Conservation (phyloP, 1,139 yeast genomes). For the Kodamaea anthophila region DNA sequence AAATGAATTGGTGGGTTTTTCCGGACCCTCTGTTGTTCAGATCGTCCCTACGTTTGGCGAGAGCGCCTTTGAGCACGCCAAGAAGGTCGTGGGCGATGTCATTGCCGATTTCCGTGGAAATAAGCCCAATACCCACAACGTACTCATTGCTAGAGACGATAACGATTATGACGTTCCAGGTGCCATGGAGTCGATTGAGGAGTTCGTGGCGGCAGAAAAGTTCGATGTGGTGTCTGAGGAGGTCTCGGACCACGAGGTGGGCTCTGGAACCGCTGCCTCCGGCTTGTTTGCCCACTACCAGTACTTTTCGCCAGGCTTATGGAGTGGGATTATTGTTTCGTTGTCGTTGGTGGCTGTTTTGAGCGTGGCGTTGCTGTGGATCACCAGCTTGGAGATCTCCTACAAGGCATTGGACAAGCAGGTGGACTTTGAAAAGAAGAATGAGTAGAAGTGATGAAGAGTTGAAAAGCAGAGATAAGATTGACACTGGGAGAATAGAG, state of each 20-base stretch:
- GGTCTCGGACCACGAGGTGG: no score
- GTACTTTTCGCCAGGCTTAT: constrained; percentile 52
- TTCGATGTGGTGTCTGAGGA: no score
- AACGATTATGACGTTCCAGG: no score
- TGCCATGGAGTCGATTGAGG: no score
- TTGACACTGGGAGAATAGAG: no score
- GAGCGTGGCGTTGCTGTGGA: constrained; percentile 54
- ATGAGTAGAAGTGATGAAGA: constrained; percentile 24
- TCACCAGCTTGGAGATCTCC: constrained; percentile 56
- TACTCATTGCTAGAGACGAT: constrained; percentile 16
- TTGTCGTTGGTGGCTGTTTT: constrained; percentile 47
- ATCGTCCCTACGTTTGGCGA: constrained; percentile 25
- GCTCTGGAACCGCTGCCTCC: no score
- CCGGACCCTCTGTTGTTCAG: constrained; percentile 21
- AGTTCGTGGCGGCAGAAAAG: no score
- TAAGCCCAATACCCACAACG: no score
- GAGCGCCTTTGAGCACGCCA: constrained; percentile 15
- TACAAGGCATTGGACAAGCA: constrained; percentile 70
- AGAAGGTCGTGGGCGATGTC: constrained; percentile 20
- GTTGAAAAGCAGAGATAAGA: background rate
- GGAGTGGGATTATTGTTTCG: constrained; percentile 59
- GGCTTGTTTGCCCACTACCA: constrained; percentile 32
- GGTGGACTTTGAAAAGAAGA: constrained; percentile 57
- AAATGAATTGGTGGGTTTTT: constrained; percentile 16
- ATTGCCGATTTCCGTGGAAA: no score